Conservation (phyloP, 2,329 filamentous ascomycete genomes). For the Xylariomycetidae sp. region DNA sequence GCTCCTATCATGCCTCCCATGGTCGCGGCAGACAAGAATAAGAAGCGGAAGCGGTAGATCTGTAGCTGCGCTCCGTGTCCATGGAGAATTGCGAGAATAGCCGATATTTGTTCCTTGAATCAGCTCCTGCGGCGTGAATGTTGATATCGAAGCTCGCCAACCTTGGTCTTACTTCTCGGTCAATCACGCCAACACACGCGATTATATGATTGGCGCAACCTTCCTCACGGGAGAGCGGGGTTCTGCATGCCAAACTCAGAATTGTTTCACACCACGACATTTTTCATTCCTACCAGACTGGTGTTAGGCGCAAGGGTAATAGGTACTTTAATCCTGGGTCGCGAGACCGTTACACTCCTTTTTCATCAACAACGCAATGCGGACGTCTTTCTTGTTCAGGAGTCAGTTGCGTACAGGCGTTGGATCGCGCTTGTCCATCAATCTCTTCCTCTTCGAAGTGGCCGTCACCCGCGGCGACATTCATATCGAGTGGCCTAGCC, state of each 20-base stretch:
- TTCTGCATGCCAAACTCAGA: slow-evolving; percentile 7
- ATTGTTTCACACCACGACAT: slow-evolving; percentile 16
- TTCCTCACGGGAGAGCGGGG: slow-evolving; percentile 8
- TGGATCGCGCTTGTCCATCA: slow-evolving; percentile 24
- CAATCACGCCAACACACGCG: too few relatives aligned
- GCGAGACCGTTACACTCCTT: slow-evolving; percentile 24
- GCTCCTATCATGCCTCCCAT: slow-evolving; percentile 42
- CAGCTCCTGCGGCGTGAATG: too few relatives aligned
- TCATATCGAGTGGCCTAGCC: too few relatives aligned
- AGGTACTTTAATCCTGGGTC: slow-evolving; percentile 22
- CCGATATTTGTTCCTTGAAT: too few relatives aligned
- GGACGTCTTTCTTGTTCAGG: too few relatives aligned
- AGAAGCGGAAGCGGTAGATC: slow-evolving; percentile 56
- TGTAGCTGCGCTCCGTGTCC: slow-evolving; percentile 3
- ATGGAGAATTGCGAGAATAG: slow-evolving; percentile 2
- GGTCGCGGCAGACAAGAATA: slow-evolving; percentile 47
- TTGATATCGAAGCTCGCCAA: too few relatives aligned
- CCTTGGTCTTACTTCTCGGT: too few relatives aligned
- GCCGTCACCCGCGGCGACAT: too few relatives aligned
- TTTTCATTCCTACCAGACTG: slow-evolving; percentile 16
- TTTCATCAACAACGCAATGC: too few relatives aligned
- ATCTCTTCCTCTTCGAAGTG: too few relatives aligned
- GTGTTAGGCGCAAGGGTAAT: slow-evolving; percentile 19
- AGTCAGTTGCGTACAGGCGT: slow-evolving; percentile 19
- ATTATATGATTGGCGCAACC: too few relatives aligned